Base-by-base conservation (phyloP, 2,329 filamentous ascomycete genomes). In the Xylariales sp. region DNA sequence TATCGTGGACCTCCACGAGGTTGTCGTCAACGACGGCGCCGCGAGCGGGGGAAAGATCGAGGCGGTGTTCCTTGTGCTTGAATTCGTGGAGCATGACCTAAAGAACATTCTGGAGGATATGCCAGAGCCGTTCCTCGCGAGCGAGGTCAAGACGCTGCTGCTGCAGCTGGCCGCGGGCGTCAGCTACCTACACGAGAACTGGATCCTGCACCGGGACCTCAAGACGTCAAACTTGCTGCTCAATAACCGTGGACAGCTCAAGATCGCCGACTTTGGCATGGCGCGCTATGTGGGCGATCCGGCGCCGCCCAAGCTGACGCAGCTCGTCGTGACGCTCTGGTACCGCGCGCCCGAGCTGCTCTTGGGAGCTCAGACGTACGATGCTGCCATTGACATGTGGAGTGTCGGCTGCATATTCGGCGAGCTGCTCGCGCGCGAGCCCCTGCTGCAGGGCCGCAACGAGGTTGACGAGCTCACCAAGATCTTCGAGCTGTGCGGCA, bases 251-350 rank as follows among this genome's bases (percentile, higher is more conserved):
- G 93, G 93, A 31, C 83, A 86, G 59, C 83, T 98, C 62, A 96
- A 96, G 63, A 83, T 98, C 47, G 93, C 93, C 43, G 93, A 98
- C 64, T 98, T 98, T 57, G 93, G 93, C 60, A 96, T 98, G 88
- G 91, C 93, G 4, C 79, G 93, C 19, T 93, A 93, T 65, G 85
- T 86, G 40, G 85, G 85, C 35, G 81, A 88, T 50, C 89, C 91
- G 4, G 72, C 81, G 1, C 70, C 72, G 5, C 75, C 81, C 2
- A 84, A 85, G 45, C 74, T 97, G 43, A 97, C 93, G 3, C 85
- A 91, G 57, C 78, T 97, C 32, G 93, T 98, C 45, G 91, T 97
- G 14, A 98, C 93, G 6, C 76, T 98, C 6, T 98, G 93, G 93
- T 98, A 98, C 61, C 86, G 93, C 40, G 77, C 87, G 1, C 93